These are phyloP conservation scores for Pseudogymnoascus sp. DNA, from an alignment of 2,329 filamentous ascomycete genomes.

Conservation along the genomic window DNA sequence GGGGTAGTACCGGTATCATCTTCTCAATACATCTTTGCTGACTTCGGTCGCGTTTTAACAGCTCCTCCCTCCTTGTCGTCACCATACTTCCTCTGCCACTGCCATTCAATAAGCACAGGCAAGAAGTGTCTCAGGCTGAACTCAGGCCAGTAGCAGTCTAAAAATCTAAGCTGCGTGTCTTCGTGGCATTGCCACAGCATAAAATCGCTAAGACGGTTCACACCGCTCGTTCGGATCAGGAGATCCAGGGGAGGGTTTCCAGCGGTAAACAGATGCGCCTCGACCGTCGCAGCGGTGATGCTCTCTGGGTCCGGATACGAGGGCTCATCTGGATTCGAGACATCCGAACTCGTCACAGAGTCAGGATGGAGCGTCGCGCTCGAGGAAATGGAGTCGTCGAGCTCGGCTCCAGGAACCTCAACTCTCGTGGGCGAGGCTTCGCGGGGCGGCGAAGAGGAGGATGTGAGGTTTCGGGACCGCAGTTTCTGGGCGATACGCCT, in stretches of 20 bases:
- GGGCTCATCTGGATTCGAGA: conserved; percentile 28
- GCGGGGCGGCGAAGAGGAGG: conserved; percentile 17
- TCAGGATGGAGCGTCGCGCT: conserved; percentile 44
- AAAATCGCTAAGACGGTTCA: conserved; percentile 89
- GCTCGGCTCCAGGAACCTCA: conserved; percentile 38
- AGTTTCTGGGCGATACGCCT: conserved; percentile 83
- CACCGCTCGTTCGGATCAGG: conserved; percentile 85
- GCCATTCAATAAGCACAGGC: conserved; percentile 88
- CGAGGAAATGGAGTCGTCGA: conserved; percentile 49
- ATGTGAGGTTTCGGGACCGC: conserved; percentile 52
- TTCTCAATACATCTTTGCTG: conserved; percentile 4
- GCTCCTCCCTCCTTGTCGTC: conserved; percentile 22
- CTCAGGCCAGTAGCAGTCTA: conserved; percentile 90
- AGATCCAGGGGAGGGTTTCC: conserved; percentile 82
- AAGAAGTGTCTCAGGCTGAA: conserved; percentile 92
- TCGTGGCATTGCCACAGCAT: conserved; percentile 99
- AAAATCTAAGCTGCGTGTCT: conserved; percentile 84
- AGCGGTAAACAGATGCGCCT: conserved; percentile 80
- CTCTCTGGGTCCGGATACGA: conserved; percentile 70
- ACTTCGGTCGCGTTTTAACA: conserved; percentile 7
- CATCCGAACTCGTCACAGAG: conserved; percentile 20
- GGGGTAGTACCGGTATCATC: background rate
- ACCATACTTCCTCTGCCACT: conserved; percentile 45
- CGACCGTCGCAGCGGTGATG: conserved; percentile 77
- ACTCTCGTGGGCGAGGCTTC: conserved; percentile 38